These are phyloP conservation scores for Cornus florida DNA, from an alignment of 148 eudicot genomes.

Conservation along the genomic window DNA sequence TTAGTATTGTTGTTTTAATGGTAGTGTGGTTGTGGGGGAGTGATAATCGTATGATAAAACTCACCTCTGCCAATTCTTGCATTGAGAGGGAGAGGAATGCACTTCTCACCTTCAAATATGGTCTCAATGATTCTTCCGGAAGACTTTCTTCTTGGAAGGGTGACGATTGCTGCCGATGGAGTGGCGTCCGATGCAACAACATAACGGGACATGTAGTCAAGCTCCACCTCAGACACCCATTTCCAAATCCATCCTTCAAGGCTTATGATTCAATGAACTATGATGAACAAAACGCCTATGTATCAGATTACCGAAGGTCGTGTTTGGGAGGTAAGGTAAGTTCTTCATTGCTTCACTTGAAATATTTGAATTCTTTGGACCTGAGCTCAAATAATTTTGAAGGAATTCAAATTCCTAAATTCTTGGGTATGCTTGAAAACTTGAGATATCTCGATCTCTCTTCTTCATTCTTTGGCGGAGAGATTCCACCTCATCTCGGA, in stretches of 20 bases:
- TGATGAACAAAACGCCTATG: not conserved
- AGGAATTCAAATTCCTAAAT: slow-evolving; percentile 10
- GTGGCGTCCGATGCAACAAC: slow-evolving; percentile 11
- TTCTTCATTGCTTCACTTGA: slow-evolving; percentile 24
- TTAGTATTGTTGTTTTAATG: too few relatives aligned
- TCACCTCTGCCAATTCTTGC: not conserved
- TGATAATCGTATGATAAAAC: too few relatives aligned
- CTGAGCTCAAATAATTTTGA: slow-evolving; percentile 15
- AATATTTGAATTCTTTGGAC: slow-evolving; percentile 20
- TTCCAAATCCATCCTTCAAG: not conserved
- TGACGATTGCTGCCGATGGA: slow-evolving; percentile 22
- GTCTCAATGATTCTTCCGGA: slow-evolving; percentile 9
- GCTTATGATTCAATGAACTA: not conserved
- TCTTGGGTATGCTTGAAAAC: slow-evolving; percentile 18
- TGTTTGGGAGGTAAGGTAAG: slow-evolving; percentile 9
- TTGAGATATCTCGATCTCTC: slow-evolving; percentile 19
- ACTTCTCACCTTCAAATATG: slow-evolving; percentile 8
- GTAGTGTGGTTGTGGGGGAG: too few relatives aligned
- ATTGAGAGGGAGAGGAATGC: not conserved
- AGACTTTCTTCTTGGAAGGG: slow-evolving; percentile 27
- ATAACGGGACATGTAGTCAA: slow-evolving; percentile 2
- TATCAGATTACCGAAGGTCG: not conserved
- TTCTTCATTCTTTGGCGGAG: not conserved
- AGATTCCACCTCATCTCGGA: not conserved
- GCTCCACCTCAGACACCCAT: slow-evolving; percentile 18